Evolutionary conservation across 495 filamentous ascomycete genomes (phyloP), one percentile per base, ranked within the genome.

Genomic region (Aspergillus sclerotiicarbonarius): DNA sequence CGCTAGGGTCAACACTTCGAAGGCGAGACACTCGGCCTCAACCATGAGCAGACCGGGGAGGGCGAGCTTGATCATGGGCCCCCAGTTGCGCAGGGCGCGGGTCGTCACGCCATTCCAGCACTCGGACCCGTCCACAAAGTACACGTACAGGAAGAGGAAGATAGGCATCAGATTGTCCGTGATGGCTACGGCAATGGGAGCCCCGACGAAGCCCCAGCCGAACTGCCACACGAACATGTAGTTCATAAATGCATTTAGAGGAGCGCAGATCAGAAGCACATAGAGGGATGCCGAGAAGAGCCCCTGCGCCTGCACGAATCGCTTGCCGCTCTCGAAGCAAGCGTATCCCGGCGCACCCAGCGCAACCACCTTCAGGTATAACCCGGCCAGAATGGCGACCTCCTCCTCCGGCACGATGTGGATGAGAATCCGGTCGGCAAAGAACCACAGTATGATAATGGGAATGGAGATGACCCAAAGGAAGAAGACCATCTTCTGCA

Each of bases 41-140:
- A 98, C 88, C 90, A 96, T 96, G 43, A 95, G 71, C 67, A 96
- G 83, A 4, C 92, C 92, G 0, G 88, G 92, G 16, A 96, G 70
- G 0, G 92, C 90, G 15, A 97, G 86, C 51, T 82, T 77, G 64
- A 97, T 81, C 92, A 95, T 94, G 0, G 88, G 89, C 6, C 83
- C 81, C 92, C 92, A 96, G 69, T 95, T 96, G 18, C 76, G 74
- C 47, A 94, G 80, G 7, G 89, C 90, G 21, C 78, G 74, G 51
- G 67, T 73, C 1, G 85, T 86, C 57, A 96, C 84, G 0, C 92
- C 92, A 59, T 88, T 87, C 92, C 92, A 97, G 73, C 92, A 88
- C 54, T 82, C 75, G 31, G 66, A 61, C 20, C 84, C 84, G 46
- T 69, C 78, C 25, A 81, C 53, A 62, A 84, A 83, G 57, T 76